These are phyloP conservation scores for Sanghuangporus sanghuang DNA, from an alignment of 1,284 basidiomycete species.

Conservation along the genomic window DNA sequence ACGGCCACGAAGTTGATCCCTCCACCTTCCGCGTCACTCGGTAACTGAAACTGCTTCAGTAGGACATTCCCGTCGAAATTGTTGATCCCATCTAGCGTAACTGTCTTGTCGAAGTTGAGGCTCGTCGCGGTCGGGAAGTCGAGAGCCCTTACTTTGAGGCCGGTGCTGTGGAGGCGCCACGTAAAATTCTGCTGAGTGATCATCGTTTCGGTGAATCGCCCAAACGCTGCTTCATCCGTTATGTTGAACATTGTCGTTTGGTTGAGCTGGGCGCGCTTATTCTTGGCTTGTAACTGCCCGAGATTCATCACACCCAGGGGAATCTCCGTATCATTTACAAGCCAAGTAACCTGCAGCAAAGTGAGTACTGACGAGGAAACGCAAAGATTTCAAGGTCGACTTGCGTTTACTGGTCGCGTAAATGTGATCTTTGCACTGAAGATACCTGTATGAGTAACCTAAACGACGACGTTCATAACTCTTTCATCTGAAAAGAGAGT, in stretches of 20 bases:
- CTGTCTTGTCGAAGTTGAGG: constrained; percentile 54
- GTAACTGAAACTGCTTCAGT: constrained; percentile 65
- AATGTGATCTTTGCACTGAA: constrained; percentile 56
- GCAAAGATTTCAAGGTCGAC: background rate
- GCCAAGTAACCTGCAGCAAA: constrained; percentile 35
- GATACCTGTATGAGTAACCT: constrained; percentile 60
- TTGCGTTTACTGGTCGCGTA: constrained; percentile 45
- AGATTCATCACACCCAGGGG: constrained; percentile 48
- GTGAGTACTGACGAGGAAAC: background rate
- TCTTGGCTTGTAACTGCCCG: constrained; percentile 37
- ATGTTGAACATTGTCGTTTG: constrained; percentile 54
- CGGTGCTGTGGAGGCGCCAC: constrained; percentile 58
- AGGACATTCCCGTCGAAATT: constrained; percentile 56
- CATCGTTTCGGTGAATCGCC: constrained; percentile 50
- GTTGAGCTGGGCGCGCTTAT: constrained; percentile 53
- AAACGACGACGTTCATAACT: constrained; percentile 7
- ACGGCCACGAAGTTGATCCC: constrained; percentile 64
- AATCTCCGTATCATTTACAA: constrained; percentile 39
- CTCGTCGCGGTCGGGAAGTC: constrained; percentile 62
- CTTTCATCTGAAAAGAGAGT: background rate
- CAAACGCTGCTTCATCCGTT: constrained; percentile 47
- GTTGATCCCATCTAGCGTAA: constrained; percentile 59
- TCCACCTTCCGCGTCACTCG: constrained; percentile 61
- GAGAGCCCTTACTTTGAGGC: constrained; percentile 61
- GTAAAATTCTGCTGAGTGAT: constrained; percentile 69